Evolutionary conservation across 2,329 filamentous ascomycete species (phyloP).

Genomic region (Cladorrhinum sp.): DNA sequence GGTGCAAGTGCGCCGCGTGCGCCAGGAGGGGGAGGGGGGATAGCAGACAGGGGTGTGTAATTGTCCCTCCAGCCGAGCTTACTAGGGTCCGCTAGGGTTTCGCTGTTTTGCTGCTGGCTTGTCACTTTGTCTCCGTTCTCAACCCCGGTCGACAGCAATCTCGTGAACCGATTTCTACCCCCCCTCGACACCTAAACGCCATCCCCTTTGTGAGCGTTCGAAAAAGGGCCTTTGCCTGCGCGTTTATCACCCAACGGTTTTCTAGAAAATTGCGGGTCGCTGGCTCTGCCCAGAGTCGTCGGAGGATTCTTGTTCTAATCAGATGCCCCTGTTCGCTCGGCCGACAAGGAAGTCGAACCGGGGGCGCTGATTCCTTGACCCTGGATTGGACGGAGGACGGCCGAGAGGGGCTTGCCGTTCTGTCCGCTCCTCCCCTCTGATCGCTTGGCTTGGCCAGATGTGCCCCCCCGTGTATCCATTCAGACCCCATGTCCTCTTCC

Average conservation of each 20-base stretch:
- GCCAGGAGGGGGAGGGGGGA: not conserved
- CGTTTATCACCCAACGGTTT: slow-evolving; percentile 44
- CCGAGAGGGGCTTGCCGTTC: slow-evolving; percentile 22
- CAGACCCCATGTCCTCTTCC: slow-evolving; percentile 16
- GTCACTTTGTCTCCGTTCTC: slow-evolving; percentile 17
- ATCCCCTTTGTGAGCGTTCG: slow-evolving; percentile 34
- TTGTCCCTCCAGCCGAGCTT: slow-evolving; percentile 38
- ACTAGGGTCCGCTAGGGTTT: slow-evolving; percentile 29
- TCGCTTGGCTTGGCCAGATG: slow-evolving; percentile 17
- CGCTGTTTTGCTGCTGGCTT: slow-evolving; percentile 10
- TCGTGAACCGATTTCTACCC: slow-evolving; percentile 44
- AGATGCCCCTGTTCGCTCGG: slow-evolving; percentile 38
- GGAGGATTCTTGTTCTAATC: slow-evolving; percentile 48
- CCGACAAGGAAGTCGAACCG: slow-evolving; percentile 31
- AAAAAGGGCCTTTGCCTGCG: slow-evolving; percentile 32
- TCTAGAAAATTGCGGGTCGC: slow-evolving; percentile 46
- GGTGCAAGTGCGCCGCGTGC: slow-evolving; percentile 8
- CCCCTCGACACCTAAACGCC: slow-evolving; percentile 35
- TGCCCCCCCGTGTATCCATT: slow-evolving; percentile 17
- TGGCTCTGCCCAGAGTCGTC: slow-evolving; percentile 35
- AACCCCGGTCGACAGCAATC: slow-evolving; percentile 41
- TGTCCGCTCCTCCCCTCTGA: slow-evolving; percentile 18
- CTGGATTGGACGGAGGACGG: slow-evolving; percentile 28
- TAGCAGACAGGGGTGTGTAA: slow-evolving; percentile 20
- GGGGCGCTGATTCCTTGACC: slow-evolving; percentile 23